These are phyloP conservation scores for Magnolia sinica DNA, from an alignment of 164 flowering plant genomes.

Conservation along the genomic window DNA sequence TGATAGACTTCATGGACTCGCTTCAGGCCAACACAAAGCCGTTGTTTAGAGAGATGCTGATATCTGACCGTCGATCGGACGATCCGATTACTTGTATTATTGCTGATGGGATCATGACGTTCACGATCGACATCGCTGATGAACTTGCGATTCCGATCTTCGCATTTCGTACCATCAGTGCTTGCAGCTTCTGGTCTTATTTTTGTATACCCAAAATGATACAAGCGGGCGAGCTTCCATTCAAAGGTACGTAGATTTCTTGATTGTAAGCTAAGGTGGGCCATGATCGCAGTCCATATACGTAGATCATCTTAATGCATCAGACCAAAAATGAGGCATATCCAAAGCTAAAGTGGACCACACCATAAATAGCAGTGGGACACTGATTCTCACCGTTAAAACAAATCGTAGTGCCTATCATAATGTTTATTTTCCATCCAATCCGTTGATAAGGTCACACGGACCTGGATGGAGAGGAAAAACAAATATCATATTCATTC, in stretches of 20 bases:
- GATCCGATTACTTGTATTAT: constrained; percentile 27
- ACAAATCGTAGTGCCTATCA: no score
- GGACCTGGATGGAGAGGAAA: no score
- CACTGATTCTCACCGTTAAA: no score
- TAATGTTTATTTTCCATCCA: no score
- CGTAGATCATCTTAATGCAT: no score
- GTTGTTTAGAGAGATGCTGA: constrained; percentile 17
- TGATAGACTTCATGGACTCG: constrained; percentile 19
- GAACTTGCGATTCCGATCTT: constrained; percentile 29
- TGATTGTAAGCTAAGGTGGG: no score
- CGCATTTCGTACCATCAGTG: constrained; percentile 25
- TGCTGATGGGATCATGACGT: constrained; percentile 29
- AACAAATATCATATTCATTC: no score
- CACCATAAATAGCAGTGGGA: no score
- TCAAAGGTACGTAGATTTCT: constrained; percentile 23
- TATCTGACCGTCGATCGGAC: constrained; percentile 3
- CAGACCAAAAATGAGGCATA: no score
- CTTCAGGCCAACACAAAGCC: constrained; percentile 12
- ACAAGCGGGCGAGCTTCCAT: constrained; percentile 34
- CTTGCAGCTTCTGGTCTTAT: constrained; percentile 29
- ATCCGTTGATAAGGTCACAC: no score
- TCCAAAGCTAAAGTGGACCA: no score
- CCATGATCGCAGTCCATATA: no score
- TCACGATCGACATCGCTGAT: constrained; percentile 24
- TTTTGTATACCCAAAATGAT: constrained; percentile 29